phyloP scores from a whole-genome alignment of 2,329 filamentous ascomycete genomes.

The Aspergillus tubingensis region DNA sequence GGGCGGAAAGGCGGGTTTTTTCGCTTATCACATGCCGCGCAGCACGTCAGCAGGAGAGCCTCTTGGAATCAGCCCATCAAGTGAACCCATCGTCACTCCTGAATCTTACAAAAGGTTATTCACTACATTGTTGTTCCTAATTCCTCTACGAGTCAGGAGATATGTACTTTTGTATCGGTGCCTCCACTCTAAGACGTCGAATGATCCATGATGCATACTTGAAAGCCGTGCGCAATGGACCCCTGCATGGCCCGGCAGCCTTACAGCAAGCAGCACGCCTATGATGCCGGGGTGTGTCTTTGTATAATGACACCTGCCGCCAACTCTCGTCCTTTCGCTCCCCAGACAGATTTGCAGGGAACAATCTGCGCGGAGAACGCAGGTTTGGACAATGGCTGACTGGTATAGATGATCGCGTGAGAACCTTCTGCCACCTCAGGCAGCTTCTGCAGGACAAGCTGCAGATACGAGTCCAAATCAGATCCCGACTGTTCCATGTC shows the following conservation, averaged over 20 bases:
- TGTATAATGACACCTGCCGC: conserved; percentile 41
- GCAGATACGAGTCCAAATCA: conserved; percentile 27
- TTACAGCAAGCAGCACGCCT: neutral
- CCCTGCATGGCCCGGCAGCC: neutral
- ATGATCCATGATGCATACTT: neutral
- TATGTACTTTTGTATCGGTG: neutral
- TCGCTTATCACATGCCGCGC: conserved; percentile 24
- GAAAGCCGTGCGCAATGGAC: neutral
- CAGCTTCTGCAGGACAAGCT: conserved; percentile 25
- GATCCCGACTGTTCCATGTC: conserved; percentile 15
- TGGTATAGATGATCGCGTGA: conserved; percentile 41
- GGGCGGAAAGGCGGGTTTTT: conserved; percentile 20
- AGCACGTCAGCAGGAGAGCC: conserved; percentile 1
- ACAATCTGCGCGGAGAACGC: conserved; percentile 40
- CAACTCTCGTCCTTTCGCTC: conserved; percentile 34
- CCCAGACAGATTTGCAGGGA: conserved; percentile 47
- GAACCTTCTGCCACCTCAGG: conserved; percentile 9
- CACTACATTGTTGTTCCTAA: too few species aligned
- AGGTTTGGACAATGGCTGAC: conserved; percentile 25
- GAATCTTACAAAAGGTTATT: too few species aligned
- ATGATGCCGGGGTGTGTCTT: conserved; percentile 8
- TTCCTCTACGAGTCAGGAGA: too few species aligned
- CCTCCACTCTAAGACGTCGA: neutral
- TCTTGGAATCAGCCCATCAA: neutral
- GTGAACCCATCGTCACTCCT: neutral